Conservation (phyloP, 805 yeast genomes). For the Candida odintsovae region DNA sequence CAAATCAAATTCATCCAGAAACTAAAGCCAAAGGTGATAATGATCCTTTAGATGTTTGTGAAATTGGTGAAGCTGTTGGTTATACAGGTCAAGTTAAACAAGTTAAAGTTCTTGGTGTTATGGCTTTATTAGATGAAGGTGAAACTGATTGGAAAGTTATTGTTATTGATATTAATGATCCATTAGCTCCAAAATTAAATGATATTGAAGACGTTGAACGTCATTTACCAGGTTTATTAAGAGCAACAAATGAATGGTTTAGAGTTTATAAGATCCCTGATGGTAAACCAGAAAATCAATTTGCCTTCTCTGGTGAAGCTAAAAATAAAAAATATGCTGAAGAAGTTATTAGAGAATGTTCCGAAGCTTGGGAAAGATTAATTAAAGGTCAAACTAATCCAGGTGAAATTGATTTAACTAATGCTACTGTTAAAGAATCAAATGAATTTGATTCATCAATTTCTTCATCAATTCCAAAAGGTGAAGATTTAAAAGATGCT, state of each 20-base stretch:
- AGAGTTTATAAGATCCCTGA: constrained; percentile 96
- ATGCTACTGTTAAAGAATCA: constrained; percentile 61
- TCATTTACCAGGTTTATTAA: constrained; percentile 86
- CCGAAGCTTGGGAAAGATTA: constrained; percentile 77
- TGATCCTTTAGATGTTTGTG: constrained; percentile 84
- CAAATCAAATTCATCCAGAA: constrained; percentile 56
- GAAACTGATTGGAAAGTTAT: constrained; percentile 91
- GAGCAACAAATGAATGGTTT: constrained; percentile 97
- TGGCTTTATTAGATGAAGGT: constrained; percentile 92
- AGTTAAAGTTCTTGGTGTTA: constrained; percentile 89
- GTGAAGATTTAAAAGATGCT: constrained; percentile 71
- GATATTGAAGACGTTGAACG: constrained; percentile 89
- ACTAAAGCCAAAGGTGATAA: constrained; percentile 72
- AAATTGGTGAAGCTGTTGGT: constrained; percentile 65
- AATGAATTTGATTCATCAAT: constrained; percentile 45
- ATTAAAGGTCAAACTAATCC: constrained; percentile 57
- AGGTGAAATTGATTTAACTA: constrained; percentile 69
- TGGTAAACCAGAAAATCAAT: constrained; percentile 94
- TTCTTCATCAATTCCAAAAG: constrained; percentile 57
- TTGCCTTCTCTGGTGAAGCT: constrained; percentile 95
- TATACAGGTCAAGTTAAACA: constrained; percentile 72
- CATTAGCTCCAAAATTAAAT: constrained; percentile 78
- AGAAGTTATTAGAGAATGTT: constrained; percentile 76
- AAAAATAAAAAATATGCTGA: constrained; percentile 82
- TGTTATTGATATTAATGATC: constrained; percentile 77